Evolutionary conservation across 1,284 basidiomycete genomes (phyloP), one percentile per base, ranked within the genome.

Genomic region (Ustilago shanxiensis): DNA sequence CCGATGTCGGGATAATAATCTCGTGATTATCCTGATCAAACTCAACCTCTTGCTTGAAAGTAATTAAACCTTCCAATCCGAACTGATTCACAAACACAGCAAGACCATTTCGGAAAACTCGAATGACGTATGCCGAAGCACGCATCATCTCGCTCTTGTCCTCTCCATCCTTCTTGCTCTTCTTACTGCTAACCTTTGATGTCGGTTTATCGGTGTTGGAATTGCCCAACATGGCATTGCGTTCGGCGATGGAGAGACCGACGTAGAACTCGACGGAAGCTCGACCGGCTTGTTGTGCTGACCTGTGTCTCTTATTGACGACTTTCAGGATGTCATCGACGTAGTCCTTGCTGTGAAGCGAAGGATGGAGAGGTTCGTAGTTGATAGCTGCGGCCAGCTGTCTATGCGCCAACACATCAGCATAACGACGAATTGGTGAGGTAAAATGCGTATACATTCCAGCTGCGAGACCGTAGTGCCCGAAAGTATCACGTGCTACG

Each of bases 391-490:
- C 95, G 1, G 94, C 88, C 0, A 99, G 90, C 86, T 99, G 96
- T 24, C 97, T 91, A 86, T 99, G 97, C 0, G 91, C 95, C 24
- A 99, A 89, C 3, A 99, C 93, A 86, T 99, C 97, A 90, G 80
- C 62, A 44, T 81, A 81, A 54, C 78, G 61, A 52, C 79, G 61
- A 66, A 76, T 78, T 37, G 73, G 72, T 18, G 70, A 80, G 16
- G 96, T 98, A 86, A 99, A 99, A 87, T 99, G 97, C 0, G 97
- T 99, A 87, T 99, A 99, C 78, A 99, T 99, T 0, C 92, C 91
- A 80, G 91, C 95, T 0, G 97, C 97, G 20, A 99, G 90, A 61
- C 97, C 97, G 85, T 99, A 99, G 87, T 99, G 97, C 1, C 93
- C 92, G 85, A 98, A 99, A 0, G 94, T 92, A 80, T 98, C 95